Conservation (phyloP, 371 early-diverging fungal genomes). For the Mortierella sp. region DNA sequence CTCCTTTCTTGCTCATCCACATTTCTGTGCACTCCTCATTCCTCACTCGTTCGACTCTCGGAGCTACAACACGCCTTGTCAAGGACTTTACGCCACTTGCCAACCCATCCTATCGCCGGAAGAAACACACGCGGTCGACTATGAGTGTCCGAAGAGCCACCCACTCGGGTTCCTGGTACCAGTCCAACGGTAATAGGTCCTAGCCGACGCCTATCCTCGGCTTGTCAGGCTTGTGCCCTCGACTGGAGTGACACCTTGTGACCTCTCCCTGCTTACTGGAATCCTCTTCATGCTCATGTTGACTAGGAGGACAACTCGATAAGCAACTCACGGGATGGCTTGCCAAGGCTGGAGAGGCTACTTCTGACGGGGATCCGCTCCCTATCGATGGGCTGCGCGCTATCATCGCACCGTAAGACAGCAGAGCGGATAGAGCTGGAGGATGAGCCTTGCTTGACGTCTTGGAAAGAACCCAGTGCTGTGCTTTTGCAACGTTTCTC, state of each 20-base stretch:
- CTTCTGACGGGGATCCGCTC: slow-evolving; percentile 50
- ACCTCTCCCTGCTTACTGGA: too few species aligned
- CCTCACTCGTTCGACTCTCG: background rate
- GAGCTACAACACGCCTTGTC: background rate
- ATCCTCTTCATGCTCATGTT: too few species aligned
- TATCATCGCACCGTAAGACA: slow-evolving; percentile 85
- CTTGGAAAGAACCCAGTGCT: too few species aligned
- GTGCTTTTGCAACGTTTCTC: too few species aligned
- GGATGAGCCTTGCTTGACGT: too few species aligned
- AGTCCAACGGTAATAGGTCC: slow-evolving; percentile 23
- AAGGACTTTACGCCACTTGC: too few species aligned
- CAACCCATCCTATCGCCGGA: too few species aligned
- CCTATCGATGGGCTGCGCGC: slow-evolving; percentile 74
- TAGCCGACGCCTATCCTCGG: too few species aligned
- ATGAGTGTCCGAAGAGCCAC: slow-evolving; percentile 37
- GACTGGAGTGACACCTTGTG: too few species aligned
- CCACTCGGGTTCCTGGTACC: slow-evolving; percentile 48
- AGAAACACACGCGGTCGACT: slow-evolving; percentile 1
- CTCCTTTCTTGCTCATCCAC: background rate
- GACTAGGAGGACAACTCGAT: slow-evolving; percentile 41
- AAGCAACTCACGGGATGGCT: slow-evolving; percentile 64
- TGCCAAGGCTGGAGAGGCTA: slow-evolving; percentile 56
- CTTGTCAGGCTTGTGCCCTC: too few species aligned
- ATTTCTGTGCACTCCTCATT: background rate
- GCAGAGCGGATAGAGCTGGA: too few species aligned